Base-by-base conservation (phyloP, 768 basidiomycete genomes). In the Porpolomopsis calyptriformis region DNA sequence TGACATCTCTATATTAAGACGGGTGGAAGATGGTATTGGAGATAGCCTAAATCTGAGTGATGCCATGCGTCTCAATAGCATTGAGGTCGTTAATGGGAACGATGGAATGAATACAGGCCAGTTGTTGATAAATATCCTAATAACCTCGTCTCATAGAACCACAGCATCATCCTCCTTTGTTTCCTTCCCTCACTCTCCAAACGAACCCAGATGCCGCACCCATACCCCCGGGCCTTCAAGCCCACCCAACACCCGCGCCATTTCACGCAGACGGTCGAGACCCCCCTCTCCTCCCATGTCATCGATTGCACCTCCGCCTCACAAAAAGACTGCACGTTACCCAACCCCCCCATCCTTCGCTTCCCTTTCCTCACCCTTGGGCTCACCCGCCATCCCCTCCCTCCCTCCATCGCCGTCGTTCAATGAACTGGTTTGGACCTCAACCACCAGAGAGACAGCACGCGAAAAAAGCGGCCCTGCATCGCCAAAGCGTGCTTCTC, bases 1-100 rank as follows among this genome's bases (percentile, higher is more conserved):
- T 19, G 77, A 80, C 25, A 61, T 80, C 9, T 53, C 66, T 1
- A 53, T 69, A 26, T 55, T 69, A 38, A 57, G 63, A 50, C 61
- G 72, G 45, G 64, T 60, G 1, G 73, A 74, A 46, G 71, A 74
- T 50, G 72, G 68, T 4, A 45, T 60, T 12, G 71, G 70, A n/a
- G 64, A 67, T 24, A 68, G 65, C 25, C 48, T 67, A 45, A 63
- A 57, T 25, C 42, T 38, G 6, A 16, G 6, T 9, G 16, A 9
- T n/a, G 6, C 20, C 6, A 7, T 6, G n/a, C n/a, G 7, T 7
- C 7, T 6, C 6, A 22, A 38, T 7, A 22, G 20, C 16, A 38
- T 7, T 16, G 37, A 22, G 6, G 20, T 38, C 7, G 8, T 16
- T 16, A 16, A 9, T 38, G 8, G 16, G 16, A 22, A 16, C 20